Evolutionary conservation across 192 early-diverging fungal species (phyloP).

Genomic region (Diversispora epigaea): DNA sequence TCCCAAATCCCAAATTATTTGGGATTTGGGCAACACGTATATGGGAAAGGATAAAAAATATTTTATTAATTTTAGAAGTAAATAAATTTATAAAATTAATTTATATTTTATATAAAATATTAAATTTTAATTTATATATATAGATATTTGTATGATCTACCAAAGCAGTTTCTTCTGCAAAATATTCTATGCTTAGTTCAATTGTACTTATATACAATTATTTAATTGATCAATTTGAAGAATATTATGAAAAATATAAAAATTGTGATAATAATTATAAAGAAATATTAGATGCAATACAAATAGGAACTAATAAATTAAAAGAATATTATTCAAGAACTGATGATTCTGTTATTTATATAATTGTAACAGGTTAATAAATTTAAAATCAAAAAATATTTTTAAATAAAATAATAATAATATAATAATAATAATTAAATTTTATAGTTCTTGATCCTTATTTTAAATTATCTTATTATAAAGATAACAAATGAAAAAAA

Average conservation of each 20-base stretch:
- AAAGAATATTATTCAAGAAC: not conserved
- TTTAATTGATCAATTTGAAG: conserved; percentile 9
- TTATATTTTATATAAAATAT: too few species aligned
- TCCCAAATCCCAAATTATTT: too few species aligned
- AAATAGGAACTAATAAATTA: not conserved
- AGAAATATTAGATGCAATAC: not conserved
- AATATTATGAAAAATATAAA: not conserved
- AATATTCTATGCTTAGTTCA: conserved; percentile 10
- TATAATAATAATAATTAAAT: too few species aligned
- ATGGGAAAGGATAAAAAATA: too few species aligned
- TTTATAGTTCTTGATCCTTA: conserved; percentile 1
- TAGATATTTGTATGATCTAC: not conserved
- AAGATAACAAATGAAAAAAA: not conserved
- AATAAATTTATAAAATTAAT: too few species aligned
- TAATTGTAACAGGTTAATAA: not conserved
- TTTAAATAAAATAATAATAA: too few species aligned
- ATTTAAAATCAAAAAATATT: too few species aligned
- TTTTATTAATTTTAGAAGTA: too few species aligned
- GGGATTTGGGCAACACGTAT: too few species aligned
- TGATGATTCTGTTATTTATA: not conserved
- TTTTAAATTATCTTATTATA: conserved; percentile 3
- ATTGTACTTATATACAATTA: conserved; percentile 10
- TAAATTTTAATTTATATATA: too few species aligned
- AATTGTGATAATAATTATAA: not conserved
- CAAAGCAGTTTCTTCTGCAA: not conserved